A percentile compares a stretch with the other conserved stretches of the same genome.
Evolutionary conservation across 352 stramenopile species (phyloP).

Genomic region (Thalassiosira exigua): DNA sequence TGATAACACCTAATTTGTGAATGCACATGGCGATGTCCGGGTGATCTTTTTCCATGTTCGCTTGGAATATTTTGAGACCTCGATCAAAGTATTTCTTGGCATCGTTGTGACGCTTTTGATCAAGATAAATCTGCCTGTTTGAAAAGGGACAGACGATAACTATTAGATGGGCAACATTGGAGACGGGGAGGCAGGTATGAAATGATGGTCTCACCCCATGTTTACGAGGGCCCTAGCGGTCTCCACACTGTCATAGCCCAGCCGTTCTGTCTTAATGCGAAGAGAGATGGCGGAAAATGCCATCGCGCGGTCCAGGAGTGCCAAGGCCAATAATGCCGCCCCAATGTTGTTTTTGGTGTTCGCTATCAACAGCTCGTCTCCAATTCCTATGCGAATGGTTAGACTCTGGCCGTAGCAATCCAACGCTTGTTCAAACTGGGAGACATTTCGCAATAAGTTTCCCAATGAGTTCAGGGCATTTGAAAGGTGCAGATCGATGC

Average conservation of each 20-base stretch:
- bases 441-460: constrained; percentile 52
- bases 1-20: constrained; percentile 64
- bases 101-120: constrained; percentile 40
- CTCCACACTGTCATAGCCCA: constrained; percentile 51
- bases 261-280: constrained; percentile 55
- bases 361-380: constrained; percentile 62
- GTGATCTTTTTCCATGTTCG: constrained; percentile 23
- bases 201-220: constrained; percentile 29
- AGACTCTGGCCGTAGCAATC: constrained; percentile 70
- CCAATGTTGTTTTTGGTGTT: constrained; percentile 77
- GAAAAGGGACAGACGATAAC: constrained; percentile 1
- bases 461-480: constrained; percentile 66
- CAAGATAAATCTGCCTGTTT: constrained; percentile 60
- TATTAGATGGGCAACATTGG: neutral
- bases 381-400: constrained; percentile 46
- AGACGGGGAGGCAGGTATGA: neutral
- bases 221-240: constrained; percentile 62
- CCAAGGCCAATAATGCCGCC: constrained; percentile 45
- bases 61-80: constrained; percentile 49
- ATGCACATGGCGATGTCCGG: constrained; percentile 62
- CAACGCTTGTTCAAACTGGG: constrained; percentile 63
- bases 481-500: constrained; percentile 59
- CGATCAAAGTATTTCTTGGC: constrained; percentile 59
- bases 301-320: constrained; percentile 57
- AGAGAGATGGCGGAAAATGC: constrained; percentile 63